Evolutionary conservation across 306 rosid genomes (phyloP), one percentile per base, ranked within the genome.

Genomic region (Corylus avellana): DNA sequence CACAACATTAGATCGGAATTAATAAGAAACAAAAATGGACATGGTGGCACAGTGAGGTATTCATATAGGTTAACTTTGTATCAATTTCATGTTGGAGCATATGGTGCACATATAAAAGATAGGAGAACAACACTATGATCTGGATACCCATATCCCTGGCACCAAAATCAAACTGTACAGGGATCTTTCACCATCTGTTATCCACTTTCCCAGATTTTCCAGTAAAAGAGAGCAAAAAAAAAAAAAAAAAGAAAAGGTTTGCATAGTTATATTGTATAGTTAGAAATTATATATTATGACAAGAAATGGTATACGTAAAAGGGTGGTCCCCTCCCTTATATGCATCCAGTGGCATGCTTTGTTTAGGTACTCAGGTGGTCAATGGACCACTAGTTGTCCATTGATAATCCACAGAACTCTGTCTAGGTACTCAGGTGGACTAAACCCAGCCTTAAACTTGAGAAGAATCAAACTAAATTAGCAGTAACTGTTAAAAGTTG

Each of bases 331-430:
- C 72, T 42, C 50, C 50, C n/a, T 18, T 42, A 4, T 16, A 35
- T 67, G 27, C 8, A 67, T 67, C 25, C 72, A 67, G 50, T 67
- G 10, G 72, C 13, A 67, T 18, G 17, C 51, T 39, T 39, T 67
- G n/a, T n/a, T n/a, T n/a, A n/a, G n/a, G n/a, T n/a, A n/a, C n/a
- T n/a, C n/a, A n/a, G n/a, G n/a, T n/a, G n/a, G n/a, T n/a, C n/a
- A n/a, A n/a, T n/a, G n/a, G n/a, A 67, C 51, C 51, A 64, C 12
- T 42, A 49, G 13, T 42, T 18, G 72, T 67, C 72, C 14, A 77
- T 37, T 35, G 35, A 46, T 53, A 12, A 1, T 22, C 82, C 64
- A 51, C 46, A 50, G 47, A 50, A 12, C 7, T 49, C 35, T 6
- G 25, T 62, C 73, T n/a, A 49, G n/a, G 17, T 35, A 7, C 54